phyloP scores from a whole-genome alignment of 2,329 filamentous ascomycete species.

The Boeremia exigua region DNA sequence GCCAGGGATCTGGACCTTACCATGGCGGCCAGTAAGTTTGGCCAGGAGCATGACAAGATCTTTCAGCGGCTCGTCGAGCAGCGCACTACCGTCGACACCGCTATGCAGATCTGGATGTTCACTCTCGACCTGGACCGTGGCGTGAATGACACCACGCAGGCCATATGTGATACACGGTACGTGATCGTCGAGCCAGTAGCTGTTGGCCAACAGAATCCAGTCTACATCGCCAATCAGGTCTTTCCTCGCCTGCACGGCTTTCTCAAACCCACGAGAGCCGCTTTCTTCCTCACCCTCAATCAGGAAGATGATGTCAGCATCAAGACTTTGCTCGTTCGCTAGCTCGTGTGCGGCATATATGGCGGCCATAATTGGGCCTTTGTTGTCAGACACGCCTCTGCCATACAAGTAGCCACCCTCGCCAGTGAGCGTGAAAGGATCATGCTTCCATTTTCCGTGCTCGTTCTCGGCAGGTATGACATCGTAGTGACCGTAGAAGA shows the following conservation, averaged over 20 bases:
- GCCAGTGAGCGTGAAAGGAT: conserved; percentile 89
- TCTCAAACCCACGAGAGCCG: conserved; percentile 87
- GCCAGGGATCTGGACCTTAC: conserved; percentile 80
- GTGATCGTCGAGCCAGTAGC: conserved; percentile 97
- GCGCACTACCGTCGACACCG: conserved; percentile 91
- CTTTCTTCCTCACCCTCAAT: conserved; percentile 98
- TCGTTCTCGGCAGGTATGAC: conserved; percentile 89
- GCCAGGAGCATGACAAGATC: conserved; percentile 85
- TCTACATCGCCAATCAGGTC: conserved; percentile 86
- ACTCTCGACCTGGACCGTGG: conserved; percentile 86
- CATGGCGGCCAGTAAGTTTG: conserved; percentile 80
- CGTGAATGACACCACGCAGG: conserved; percentile 89
- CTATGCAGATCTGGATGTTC: conserved; percentile 89
- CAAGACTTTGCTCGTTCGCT: conserved; percentile 79
- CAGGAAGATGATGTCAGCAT: conserved; percentile 88
- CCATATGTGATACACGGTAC: conserved; percentile 96
- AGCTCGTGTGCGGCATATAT: conserved; percentile 92
- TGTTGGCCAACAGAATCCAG: conserved; percentile 94
- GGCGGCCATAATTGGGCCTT: conserved; percentile 92
- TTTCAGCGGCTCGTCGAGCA: conserved; percentile 89
- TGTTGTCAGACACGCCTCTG: conserved; percentile 96
- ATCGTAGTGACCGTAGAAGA: conserved; percentile 99
- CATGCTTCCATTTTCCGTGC: conserved; percentile 80
- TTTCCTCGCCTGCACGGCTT: conserved; percentile 81
- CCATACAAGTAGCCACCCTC: conserved; percentile 93